phyloP scores from a whole-genome alignment of 257 asterid species.

The Craterostigma plantagineum region DNA sequence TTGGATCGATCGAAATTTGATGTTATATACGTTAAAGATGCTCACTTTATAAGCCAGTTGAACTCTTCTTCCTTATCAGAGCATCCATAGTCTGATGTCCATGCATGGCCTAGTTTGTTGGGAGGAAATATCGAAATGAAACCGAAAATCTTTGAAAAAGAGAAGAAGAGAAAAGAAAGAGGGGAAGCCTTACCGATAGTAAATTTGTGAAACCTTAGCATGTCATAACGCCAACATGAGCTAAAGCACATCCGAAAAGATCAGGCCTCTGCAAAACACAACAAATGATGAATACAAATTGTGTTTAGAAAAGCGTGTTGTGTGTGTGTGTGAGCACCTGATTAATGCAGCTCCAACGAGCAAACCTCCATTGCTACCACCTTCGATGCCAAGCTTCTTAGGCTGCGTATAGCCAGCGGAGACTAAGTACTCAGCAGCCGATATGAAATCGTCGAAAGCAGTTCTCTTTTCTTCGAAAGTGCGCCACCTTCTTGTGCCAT shows the following conservation, averaged over 20 bases:
- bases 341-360: constrained; percentile 89
- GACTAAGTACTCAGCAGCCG: constrained; percentile 67
- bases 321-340: constrained; percentile 26
- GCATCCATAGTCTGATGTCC: constrained; percentile 98
- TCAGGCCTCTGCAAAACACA: constrained; percentile 63
- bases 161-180: not conserved
- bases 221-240: constrained; percentile 98
- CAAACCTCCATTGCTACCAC: constrained; percentile 97
- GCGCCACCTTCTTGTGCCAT: constrained; percentile 93
- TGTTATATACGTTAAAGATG: constrained; percentile 8
- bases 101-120: constrained; percentile 65
- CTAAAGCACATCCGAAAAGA: constrained; percentile 92
- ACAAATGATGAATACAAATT: no score
- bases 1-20: no score
- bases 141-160: constrained; percentile 1
- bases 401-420: constrained; percentile 82
- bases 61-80: constrained; percentile 88
- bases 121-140: constrained; percentile 1
- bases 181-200: constrained; percentile 62
- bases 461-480: constrained; percentile 70
- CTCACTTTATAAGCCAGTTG: constrained; percentile 75
- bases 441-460: constrained; percentile 78
- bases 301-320: no score
- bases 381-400: constrained; percentile 79
- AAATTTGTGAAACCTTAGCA: constrained; percentile 95